Percentiles rank a stretch among this genome's conserved stretches.
These are phyloP conservation scores for Dillenia suffruticosa DNA, from an alignment of 164 flowering plant species.

Conservation along the genomic window DNA sequence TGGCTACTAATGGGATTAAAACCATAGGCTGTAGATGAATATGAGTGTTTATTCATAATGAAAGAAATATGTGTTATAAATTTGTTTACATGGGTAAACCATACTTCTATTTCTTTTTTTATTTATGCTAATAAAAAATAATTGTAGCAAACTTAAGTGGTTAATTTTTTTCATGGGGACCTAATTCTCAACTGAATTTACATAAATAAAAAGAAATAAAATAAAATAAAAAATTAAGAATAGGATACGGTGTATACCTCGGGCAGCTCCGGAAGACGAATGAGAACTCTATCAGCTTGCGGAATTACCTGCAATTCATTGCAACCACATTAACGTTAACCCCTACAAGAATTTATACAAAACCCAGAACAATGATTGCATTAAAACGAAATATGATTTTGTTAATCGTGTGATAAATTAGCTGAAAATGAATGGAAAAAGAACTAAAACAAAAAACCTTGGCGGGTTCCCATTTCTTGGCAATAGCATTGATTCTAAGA, in stretches of 20 bases:
- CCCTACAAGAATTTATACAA: neutral
- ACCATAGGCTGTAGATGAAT: no score
- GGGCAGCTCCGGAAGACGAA: constrained; percentile 72
- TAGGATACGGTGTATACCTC: constrained; percentile 36
- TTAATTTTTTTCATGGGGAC: no score
- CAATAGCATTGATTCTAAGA: constrained; percentile 52
- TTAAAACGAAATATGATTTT: neutral
- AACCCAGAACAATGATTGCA: neutral
- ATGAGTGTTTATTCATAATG: no score
- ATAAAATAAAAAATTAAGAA: neutral
- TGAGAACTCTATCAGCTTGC: constrained; percentile 80
- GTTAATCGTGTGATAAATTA: no score
- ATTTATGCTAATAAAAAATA: no score
- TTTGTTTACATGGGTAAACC: no score
- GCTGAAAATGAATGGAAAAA: neutral
- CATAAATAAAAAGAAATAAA: neutral
- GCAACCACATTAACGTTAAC: neutral
- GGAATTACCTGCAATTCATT: constrained; percentile 58
- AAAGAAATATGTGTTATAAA: no score
- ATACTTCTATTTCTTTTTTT: no score
- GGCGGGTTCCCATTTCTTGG: constrained; percentile 67
- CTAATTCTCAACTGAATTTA: no score
- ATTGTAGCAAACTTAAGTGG: no score
- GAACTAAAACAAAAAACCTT: constrained; percentile 37
- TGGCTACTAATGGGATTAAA: no score